These are phyloP conservation scores for Musa balbisiana DNA, from an alignment of 202 grass and related monocot species.

Conservation along the genomic window DNA sequence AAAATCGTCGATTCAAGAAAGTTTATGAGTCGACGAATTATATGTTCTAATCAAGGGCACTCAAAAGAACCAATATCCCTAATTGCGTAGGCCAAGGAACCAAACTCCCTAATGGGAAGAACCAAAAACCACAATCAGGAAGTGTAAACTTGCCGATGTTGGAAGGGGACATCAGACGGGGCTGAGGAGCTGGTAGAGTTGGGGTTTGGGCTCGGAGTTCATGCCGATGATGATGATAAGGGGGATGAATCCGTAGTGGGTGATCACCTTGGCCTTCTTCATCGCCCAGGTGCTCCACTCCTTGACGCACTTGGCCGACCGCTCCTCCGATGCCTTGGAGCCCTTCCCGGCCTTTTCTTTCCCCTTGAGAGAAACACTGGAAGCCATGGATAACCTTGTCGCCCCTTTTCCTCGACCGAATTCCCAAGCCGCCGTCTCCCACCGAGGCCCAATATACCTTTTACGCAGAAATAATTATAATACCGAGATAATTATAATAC, in stretches of 20 bases:
- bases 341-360: constrained; percentile 1
- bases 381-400: background rate
- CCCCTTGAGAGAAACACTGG: constrained; percentile 1
- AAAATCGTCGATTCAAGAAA: too few relatives aligned
- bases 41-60: too few relatives aligned
- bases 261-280: constrained; percentile 17
- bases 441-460: too few relatives aligned
- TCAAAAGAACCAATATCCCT: too few relatives aligned
- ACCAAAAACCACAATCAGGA: background rate
- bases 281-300: constrained; percentile 20
- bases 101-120: background rate
- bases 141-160: background rate
- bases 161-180: background rate
- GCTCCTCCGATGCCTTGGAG: background rate
- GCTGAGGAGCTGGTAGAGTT: constrained; percentile 17
- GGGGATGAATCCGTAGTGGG: constrained; percentile 21
- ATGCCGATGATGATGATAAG: constrained; percentile 19
- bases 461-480: too few relatives aligned
- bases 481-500: too few relatives aligned
- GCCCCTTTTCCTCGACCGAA: background rate
- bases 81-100: too few relatives aligned
- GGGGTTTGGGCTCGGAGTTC: constrained; percentile 18
- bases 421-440: too few relatives aligned
- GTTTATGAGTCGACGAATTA: too few relatives aligned
- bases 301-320: background rate